Evolutionary conservation across 2,329 filamentous ascomycete genomes (phyloP).

Genomic region (Botrytis elliptica): DNA sequence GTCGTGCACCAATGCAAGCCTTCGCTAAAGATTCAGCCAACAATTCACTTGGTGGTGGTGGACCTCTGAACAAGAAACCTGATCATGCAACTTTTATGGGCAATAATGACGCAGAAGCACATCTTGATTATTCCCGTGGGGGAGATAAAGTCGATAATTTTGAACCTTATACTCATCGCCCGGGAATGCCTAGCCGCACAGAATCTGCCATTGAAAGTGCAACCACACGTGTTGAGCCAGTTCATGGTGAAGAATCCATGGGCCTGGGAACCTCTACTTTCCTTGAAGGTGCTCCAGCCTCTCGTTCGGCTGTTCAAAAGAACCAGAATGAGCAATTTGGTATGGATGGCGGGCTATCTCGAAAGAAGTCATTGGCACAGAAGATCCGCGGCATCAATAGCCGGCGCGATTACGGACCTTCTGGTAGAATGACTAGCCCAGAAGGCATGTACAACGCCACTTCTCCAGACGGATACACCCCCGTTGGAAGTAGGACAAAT

Average conservation of each 20-base stretch:
- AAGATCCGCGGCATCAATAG: slow-evolving; percentile 81
- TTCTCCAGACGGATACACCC: slow-evolving; percentile 38
- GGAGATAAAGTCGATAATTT: slow-evolving; percentile 41
- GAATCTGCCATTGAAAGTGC: slow-evolving; percentile 63
- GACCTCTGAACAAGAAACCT: slow-evolving; percentile 76
- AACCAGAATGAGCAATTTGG: slow-evolving; percentile 61
- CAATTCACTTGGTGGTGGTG: slow-evolving; percentile 84
- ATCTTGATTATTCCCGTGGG: slow-evolving; percentile 67
- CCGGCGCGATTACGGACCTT: slow-evolving; percentile 59
- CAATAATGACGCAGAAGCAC: slow-evolving; percentile 65
- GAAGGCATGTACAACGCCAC: slow-evolving; percentile 48
- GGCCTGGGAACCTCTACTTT: slow-evolving; percentile 94
- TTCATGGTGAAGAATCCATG: slow-evolving; percentile 80
- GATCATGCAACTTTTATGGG: slow-evolving; percentile 90
- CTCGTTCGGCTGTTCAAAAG: slow-evolving; percentile 73
- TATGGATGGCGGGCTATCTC: slow-evolving; percentile 65
- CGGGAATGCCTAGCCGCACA: slow-evolving; percentile 32
- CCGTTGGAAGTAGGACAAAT: slow-evolving; percentile 41
- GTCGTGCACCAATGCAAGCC: slow-evolving; percentile 89
- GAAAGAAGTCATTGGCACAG: slow-evolving; percentile 94
- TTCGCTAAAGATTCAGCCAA: slow-evolving; percentile 92
- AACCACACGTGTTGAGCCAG: slow-evolving; percentile 61
- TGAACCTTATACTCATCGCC: slow-evolving; percentile 44
- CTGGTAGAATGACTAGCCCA: slow-evolving; percentile 57
- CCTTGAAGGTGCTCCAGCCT: slow-evolving; percentile 87